Conservation (phyloP, 2,329 filamentous ascomycete species). For the Aspergillus sp. region DNA sequence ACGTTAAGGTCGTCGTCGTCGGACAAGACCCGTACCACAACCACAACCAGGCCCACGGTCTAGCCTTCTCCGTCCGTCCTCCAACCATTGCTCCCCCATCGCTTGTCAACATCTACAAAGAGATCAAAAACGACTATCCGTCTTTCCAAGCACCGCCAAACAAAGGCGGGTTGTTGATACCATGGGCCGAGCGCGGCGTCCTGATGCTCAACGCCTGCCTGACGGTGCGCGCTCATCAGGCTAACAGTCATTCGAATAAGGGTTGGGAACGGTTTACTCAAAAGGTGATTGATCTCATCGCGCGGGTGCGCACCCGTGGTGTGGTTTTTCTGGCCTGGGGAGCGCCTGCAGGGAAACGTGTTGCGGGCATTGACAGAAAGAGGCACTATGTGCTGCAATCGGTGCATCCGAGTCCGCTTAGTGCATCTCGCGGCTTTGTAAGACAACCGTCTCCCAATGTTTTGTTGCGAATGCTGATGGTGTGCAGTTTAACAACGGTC, state of each 20-base stretch:
- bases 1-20: conserved; percentile 85
- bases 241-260: conserved; percentile 75
- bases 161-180: conserved; percentile 73
- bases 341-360: conserved; percentile 70
- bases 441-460: conserved; percentile 24
- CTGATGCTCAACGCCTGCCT: conserved; percentile 91
- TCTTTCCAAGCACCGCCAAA: conserved; percentile 67
- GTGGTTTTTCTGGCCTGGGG: conserved; percentile 98
- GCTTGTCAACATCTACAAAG: conserved; percentile 87
- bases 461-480: neutral
- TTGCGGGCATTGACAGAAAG: conserved; percentile 62
- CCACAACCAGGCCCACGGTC: conserved; percentile 86
- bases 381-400: conserved; percentile 77
- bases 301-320: conserved; percentile 65
- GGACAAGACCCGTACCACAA: conserved; percentile 98
- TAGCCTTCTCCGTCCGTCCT: conserved; percentile 89
- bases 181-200: conserved; percentile 91
- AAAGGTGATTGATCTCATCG: conserved; percentile 80
- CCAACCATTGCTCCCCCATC: conserved; percentile 85
- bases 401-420: conserved; percentile 90
- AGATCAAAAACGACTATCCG: conserved; percentile 82
- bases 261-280: conserved; percentile 96
- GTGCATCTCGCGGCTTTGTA: conserved; percentile 71
- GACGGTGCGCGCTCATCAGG: conserved; percentile 82
- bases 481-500: conserved; percentile 36